Conservation (phyloP, 2,329 filamentous ascomycete genomes). For the Didymosphaeria variabile region DNA sequence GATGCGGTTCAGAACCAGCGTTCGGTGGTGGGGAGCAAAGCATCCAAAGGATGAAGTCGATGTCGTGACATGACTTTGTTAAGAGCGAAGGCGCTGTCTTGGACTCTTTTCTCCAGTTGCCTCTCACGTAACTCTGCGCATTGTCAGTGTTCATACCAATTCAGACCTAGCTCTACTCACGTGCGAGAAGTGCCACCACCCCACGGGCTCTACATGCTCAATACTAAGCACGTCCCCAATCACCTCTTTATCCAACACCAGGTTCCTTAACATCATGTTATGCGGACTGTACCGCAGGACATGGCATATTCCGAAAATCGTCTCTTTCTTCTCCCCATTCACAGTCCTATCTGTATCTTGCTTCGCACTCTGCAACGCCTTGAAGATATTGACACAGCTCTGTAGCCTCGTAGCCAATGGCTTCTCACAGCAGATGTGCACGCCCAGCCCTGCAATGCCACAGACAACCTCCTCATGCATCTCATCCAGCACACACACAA, state of each 20-base stretch:
- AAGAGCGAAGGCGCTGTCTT: slow-evolving; percentile 82
- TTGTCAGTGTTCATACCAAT: not conserved
- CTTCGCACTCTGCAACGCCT: slow-evolving; percentile 56
- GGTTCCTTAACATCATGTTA: slow-evolving; percentile 82
- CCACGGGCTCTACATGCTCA: slow-evolving; percentile 92
- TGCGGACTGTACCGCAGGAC: slow-evolving; percentile 93
- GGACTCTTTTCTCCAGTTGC: slow-evolving; percentile 89
- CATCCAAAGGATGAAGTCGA: slow-evolving; percentile 92
- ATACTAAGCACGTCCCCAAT: slow-evolving; percentile 88
- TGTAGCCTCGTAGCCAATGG: slow-evolving; percentile 81
- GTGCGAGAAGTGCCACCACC: slow-evolving; percentile 88
- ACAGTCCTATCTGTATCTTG: slow-evolving; percentile 34
- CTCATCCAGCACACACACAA: slow-evolving; percentile 84
- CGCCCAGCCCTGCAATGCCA: slow-evolving; percentile 70
- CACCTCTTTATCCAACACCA: slow-evolving; percentile 76
- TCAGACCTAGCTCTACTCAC: slow-evolving; percentile 15
- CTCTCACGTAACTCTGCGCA: slow-evolving; percentile 56
- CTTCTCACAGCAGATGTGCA: slow-evolving; percentile 96
- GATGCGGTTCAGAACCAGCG: slow-evolving; percentile 65
- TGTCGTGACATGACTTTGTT: slow-evolving; percentile 96
- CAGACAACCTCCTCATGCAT: slow-evolving; percentile 84
- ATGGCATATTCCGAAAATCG: slow-evolving; percentile 89
- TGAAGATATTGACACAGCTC: slow-evolving; percentile 81
- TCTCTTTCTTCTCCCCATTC: slow-evolving; percentile 36
- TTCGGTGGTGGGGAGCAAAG: slow-evolving; percentile 73